Percentiles rank a stretch among this genome's conserved stretches.
phyloP scores from a whole-genome alignment of 2,329 filamentous ascomycete species.

The Neonectria hederae region DNA sequence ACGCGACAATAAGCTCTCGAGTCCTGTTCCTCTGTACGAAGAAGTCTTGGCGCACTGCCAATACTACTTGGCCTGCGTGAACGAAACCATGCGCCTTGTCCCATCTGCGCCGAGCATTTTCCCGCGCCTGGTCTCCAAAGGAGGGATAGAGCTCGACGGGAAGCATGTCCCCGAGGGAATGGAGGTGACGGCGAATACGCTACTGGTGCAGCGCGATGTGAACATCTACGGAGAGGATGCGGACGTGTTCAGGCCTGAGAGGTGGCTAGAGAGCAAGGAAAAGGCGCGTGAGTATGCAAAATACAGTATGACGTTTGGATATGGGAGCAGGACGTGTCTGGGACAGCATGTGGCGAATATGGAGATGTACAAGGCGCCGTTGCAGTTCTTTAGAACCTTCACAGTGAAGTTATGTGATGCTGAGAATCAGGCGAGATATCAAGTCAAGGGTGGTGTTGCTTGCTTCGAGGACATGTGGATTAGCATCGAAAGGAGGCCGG shows the following conservation, averaged over 20 bases:
- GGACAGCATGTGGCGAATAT: slow-evolving; percentile 55
- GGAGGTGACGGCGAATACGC: neutral
- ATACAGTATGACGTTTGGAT: slow-evolving; percentile 49
- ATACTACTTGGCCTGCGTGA: neutral
- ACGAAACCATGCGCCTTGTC: neutral
- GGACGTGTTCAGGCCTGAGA: neutral
- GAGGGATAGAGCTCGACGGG: neutral
- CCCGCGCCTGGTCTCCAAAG: neutral
- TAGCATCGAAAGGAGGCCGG: neutral
- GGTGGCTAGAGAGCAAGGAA: neutral
- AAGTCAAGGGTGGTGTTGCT: neutral
- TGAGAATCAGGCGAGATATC: neutral
- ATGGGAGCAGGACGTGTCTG: slow-evolving; percentile 54
- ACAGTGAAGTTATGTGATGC: neutral
- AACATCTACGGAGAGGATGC: neutral
- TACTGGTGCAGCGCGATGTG: neutral
- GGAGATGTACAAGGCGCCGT: slow-evolving; percentile 48
- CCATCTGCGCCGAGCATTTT: neutral
- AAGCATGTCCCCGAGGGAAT: neutral
- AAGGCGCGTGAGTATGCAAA: neutral
- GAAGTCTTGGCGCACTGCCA: neutral
- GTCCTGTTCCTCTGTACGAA: neutral
- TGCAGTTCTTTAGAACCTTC: slow-evolving; percentile 30
- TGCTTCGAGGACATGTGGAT: neutral
- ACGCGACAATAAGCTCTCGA: neutral